Base-by-base conservation (phyloP, 2,329 filamentous ascomycete genomes). In the Fusarium concolor region DNA sequence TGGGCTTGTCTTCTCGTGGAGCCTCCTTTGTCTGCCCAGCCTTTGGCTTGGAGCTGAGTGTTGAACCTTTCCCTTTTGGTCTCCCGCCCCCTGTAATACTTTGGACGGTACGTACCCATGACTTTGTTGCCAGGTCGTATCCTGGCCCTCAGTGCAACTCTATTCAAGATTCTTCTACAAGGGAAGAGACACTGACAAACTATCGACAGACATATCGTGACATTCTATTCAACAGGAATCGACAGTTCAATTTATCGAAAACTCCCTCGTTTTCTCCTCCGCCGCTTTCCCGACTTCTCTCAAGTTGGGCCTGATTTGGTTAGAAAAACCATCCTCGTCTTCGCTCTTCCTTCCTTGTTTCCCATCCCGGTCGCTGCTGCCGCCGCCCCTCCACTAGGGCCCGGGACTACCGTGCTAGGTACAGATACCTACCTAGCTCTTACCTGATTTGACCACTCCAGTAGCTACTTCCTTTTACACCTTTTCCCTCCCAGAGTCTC, bases 281-380 rank as follows among this genome's bases (percentile, higher is more conserved):
- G 56, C 38, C 35, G 62, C 62, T 69, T 69, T 69, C 45, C 66
- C 62, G 66, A 56, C 52, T 49, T 59, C 46, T 54, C 28, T 46
- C 39, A 44, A 47, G 46, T 62, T 42, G 24, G 31, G 54, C 37
- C 43, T 50, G 17, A 53, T 66, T 50, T 56, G 56, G 56, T 54
- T 66, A 69, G 65, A 41, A 43, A 20, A 31, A 38, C 24, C 45
- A 63, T 56, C 49, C 49, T 70, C 58, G 67, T 70, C 67, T 67
- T 68, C 42, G 53, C 55, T 55, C 62, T 54, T 56, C 29, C 51
- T 70, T 65, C 63, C 63, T 54, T 55, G 67, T 70, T 68, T 70
- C 67, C 62, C 59, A 70, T 58, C 67, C 67, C n/a, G 67, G 67
- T 71, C 67, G 64, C 49, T 62, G 59, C 67, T 68, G 67, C 63